Evolutionary conservation across 495 filamentous ascomycete genomes (phyloP), one percentile per base, ranked within the genome.

Genomic region (Penicillium roqueforti): DNA sequence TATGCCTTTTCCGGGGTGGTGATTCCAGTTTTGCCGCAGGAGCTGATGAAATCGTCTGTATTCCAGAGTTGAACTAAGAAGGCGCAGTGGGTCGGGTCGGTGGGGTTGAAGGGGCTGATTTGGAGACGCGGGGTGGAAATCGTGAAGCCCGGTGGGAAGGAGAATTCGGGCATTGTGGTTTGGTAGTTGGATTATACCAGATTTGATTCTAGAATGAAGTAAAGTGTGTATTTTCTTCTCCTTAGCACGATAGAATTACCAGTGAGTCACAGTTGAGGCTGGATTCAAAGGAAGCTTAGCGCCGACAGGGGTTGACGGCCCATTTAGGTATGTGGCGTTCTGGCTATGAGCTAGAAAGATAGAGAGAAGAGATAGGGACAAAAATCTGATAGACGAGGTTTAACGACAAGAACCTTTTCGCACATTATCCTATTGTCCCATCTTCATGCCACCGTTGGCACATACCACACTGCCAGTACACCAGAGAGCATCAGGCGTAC

Each of bases 391-490:
- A n/a, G n/a, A n/a, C n/a, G n/a, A n/a, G n/a, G n/a, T n/a, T n/a
- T n/a, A n/a, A n/a, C n/a, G n/a, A n/a, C n/a, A n/a, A n/a, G n/a
- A n/a, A n/a, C n/a, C n/a, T n/a, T n/a, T n/a, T n/a, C n/a, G n/a
- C n/a, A n/a, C n/a, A n/a, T n/a, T n/a, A n/a, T n/a, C n/a, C n/a
- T 38, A 61, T 43, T 51, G 40, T 5, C 50, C 56, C 58, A 65
- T 62, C 31, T 59, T 76, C 81, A 93, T 86, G 6, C 90, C 90
- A 2, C 90, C 90, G 67, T 95, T 95, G n/a, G 88, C 88, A 69
- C 86, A 88, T 3, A 96, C 81, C 41, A 95, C 86, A 64, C 85
- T 87, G 1, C 91, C 92, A 1, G 91, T 97, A 68, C 83, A 87
- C 88, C 87, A 95, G 13, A 70, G 79, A 4, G 78, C 78, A 62